Percentiles rank a stretch among this genome's conserved stretches.
These are phyloP conservation scores for Stachybotrys chartarum DNA, from an alignment of 2,329 filamentous ascomycete species.

Conservation along the genomic window DNA sequence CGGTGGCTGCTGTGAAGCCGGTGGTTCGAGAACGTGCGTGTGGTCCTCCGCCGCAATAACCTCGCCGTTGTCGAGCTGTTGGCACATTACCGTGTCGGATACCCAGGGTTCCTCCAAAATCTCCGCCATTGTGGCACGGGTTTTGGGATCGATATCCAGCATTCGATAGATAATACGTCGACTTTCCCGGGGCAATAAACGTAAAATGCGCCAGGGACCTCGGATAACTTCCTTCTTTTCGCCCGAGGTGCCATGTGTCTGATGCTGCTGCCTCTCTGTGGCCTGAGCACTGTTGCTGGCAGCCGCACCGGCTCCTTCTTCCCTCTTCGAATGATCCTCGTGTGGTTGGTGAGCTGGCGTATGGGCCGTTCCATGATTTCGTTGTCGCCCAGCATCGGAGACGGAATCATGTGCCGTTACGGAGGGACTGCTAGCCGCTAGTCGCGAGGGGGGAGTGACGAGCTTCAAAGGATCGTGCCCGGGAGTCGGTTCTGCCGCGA, in stretches of 20 bases:
- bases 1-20: constrained; percentile 31
- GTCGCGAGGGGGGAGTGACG: constrained; percentile 34
- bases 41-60: constrained; percentile 71
- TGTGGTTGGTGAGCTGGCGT: constrained; percentile 5
- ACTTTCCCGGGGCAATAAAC: constrained; percentile 81
- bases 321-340: constrained; percentile 10
- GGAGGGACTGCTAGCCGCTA: constrained; percentile 34
- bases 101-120: constrained; percentile 88
- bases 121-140: constrained; percentile 77
- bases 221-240: constrained; percentile 75
- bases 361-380: constrained; percentile 6
- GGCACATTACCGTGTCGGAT: constrained; percentile 74
- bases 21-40: constrained; percentile 76
- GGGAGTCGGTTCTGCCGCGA: constrained; percentile 76
- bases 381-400: constrained; percentile 5
- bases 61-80: constrained; percentile 63
- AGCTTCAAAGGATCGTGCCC: constrained; percentile 55
- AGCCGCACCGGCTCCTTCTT: constrained; percentile 7
- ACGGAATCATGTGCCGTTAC: constrained; percentile 25
- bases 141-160: constrained; percentile 81
- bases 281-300: constrained; percentile 1
- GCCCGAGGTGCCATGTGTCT: constrained; percentile 17
- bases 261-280: constrained; percentile 14
- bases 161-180: constrained; percentile 86
- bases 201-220: constrained; percentile 83